These are phyloP conservation scores for Helotiales sp. DNA, from an alignment of 2,329 filamentous ascomycete species.

Conservation along the genomic window DNA sequence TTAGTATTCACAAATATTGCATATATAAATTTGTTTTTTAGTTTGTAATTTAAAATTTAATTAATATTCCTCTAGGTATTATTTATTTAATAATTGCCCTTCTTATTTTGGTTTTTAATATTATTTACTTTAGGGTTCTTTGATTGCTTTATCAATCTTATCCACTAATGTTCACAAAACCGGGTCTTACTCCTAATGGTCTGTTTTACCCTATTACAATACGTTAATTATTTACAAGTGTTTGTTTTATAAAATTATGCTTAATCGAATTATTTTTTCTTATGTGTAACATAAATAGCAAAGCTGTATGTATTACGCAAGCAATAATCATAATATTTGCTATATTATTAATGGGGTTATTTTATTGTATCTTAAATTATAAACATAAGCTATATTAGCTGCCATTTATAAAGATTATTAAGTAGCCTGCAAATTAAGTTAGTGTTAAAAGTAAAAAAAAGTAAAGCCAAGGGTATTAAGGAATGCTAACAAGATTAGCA, in stretches of 20 bases:
- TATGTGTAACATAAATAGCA: conserved; percentile 29
- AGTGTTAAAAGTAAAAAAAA: not conserved
- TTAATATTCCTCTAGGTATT: conserved; percentile 50
- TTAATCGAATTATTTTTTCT: conserved; percentile 35
- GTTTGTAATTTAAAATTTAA: not conserved
- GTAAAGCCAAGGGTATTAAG: not conserved
- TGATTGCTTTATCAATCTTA: conserved; percentile 6
- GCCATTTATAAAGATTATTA: not conserved
- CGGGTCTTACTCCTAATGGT: conserved; percentile 46
- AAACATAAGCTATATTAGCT: not conserved
- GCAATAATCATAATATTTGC: conserved; percentile 32
- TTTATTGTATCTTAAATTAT: not conserved
- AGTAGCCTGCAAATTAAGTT: not conserved
- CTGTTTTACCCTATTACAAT: conserved; percentile 49
- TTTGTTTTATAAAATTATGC: conserved; percentile 36
- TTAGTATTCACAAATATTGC: conserved; percentile 34
- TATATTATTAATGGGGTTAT: not conserved
- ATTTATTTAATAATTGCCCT: conserved; percentile 34
- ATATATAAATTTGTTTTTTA: conserved; percentile 32
- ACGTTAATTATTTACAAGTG: conserved; percentile 33
- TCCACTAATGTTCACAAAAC: conserved; percentile 55
- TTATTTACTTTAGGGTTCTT: conserved; percentile 1
- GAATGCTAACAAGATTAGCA: not conserved
- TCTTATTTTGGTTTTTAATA: conserved; percentile 1
- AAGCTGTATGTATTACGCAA: conserved; percentile 28